Evolutionary conservation across 148 eudicot species (phyloP), one percentile per base, ranked within the genome.

Genomic region (Cornus kousa): DNA sequence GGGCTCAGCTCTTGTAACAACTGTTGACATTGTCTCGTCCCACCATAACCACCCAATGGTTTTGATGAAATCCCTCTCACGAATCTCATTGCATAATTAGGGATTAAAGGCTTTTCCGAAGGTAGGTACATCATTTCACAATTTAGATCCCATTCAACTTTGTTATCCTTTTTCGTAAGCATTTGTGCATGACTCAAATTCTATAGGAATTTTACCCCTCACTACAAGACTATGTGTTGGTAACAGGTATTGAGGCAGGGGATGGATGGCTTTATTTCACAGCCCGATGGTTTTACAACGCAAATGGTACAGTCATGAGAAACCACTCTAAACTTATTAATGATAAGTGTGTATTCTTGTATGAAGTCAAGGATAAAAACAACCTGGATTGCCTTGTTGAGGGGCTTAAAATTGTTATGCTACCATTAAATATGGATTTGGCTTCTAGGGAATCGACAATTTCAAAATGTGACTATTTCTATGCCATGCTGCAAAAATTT

Each of bases 221-320:
- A 0, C 28, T 28, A 28, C 28, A 28, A 28, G 28, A 28, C 1
- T 28, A 28, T 28, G 28, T 28, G 28, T 28, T 28, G 28, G 28
- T 28, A 28, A 28, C 28, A 28, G 28, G 28, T 28, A 28, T 95
- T 78, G 91, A 90, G 79, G 93, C 85, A 1, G 75, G 77, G 16
- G 94, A 95, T 77, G 89, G 89, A 1, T 22, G 37, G 19, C 82
- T 77, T 3, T 82, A 93, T 67, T 89, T 93, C 48, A 77, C 81
- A 28, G 96, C 97, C 0, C 92, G 90, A 66, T 93, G 97, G 98
- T 95, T 82, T 72, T 95, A 95, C 20, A 81, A 97, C 73, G 80
- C 93, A 0, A 73, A 70, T 4, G 98, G 93, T 74, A 93, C 98
- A 97, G 88, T 89, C 62, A 95, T 95, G 64, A 68, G 82, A 72